Percentiles rank a stretch among this genome's conserved stretches.
Evolutionary conservation across 2,329 filamentous ascomycete species (phyloP).

Genomic region (Botrytis porri): DNA sequence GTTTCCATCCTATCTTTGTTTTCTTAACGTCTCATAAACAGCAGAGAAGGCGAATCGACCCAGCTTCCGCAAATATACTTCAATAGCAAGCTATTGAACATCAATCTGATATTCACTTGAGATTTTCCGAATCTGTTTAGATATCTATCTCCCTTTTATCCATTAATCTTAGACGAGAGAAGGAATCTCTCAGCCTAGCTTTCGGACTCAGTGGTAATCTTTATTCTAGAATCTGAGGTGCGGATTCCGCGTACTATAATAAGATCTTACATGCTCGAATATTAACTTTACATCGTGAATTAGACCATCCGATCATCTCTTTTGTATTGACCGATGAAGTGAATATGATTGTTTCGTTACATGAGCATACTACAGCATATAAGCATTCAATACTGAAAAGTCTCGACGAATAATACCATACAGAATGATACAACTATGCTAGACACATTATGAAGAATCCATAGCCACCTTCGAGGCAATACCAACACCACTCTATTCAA

Average conservation of each 20-base stretch:
- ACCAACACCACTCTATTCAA: not conserved
- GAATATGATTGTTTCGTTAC: not conserved
- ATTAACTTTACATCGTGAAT: not conserved
- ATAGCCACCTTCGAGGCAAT: not conserved
- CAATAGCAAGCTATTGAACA: not conserved
- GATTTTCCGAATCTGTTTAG: not conserved
- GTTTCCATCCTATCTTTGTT: not conserved
- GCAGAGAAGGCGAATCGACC: not conserved
- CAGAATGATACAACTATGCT: not conserved
- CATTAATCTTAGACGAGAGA: not conserved
- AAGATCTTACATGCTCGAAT: not conserved
- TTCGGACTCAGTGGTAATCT: not conserved
- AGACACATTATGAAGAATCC: not conserved
- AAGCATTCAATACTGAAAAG: not conserved
- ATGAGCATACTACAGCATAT: not conserved
- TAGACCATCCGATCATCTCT: not conserved
- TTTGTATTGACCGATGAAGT: not conserved
- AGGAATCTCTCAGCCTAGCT: not conserved
- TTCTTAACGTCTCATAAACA: not conserved
- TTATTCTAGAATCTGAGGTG: not conserved
- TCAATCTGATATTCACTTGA: not conserved
- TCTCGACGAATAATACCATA: not conserved
- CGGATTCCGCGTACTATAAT: not conserved
- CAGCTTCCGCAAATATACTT: not conserved
- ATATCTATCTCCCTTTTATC: not conserved